Conservation (phyloP, 208 protist species). For the Crithidia fasciculata region DNA sequence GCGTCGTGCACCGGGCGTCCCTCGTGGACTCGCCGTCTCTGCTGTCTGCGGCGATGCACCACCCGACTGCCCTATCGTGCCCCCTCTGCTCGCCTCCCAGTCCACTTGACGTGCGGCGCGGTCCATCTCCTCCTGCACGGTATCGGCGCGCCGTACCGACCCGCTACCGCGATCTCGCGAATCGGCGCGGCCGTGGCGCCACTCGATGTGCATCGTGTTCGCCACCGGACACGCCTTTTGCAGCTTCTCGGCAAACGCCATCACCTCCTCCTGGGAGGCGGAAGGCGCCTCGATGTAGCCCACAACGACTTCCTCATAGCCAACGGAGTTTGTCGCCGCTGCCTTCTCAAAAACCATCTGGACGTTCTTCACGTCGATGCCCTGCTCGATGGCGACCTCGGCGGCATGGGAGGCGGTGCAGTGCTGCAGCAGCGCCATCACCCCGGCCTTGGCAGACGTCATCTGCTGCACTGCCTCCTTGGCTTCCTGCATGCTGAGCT, state of each 20-base stretch:
- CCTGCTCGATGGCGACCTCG: slow-evolving; percentile 81
- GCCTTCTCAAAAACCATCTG: slow-evolving; percentile 77
- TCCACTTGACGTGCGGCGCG: slow-evolving; percentile 1
- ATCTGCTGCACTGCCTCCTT: slow-evolving; percentile 43
- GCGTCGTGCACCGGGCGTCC: slow-evolving; percentile 33
- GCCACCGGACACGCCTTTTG: slow-evolving; percentile 80
- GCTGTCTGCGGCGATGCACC: neutral
- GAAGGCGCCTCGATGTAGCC: slow-evolving; percentile 87
- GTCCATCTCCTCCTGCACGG: slow-evolving; percentile 17
- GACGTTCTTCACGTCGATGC: slow-evolving; percentile 83
- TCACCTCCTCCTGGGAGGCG: slow-evolving; percentile 71
- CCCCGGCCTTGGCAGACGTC: slow-evolving; percentile 67
- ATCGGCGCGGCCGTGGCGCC: slow-evolving; percentile 34
- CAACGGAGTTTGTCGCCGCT: slow-evolving; percentile 29
- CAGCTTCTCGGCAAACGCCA: slow-evolving; percentile 75
- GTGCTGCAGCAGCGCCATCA: slow-evolving; percentile 83
- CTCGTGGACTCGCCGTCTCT: slow-evolving; percentile 6
- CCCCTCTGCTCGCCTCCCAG: neutral
- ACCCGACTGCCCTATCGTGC: neutral
- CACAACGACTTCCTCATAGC: slow-evolving; percentile 69
- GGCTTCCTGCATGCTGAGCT: slow-evolving; percentile 21
- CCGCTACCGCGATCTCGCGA: neutral
- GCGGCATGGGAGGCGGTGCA: slow-evolving; percentile 87
- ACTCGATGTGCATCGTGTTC: slow-evolving; percentile 66
- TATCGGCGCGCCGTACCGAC: neutral